Base-by-base conservation (phyloP, 441 rosid genomes). In the Mallotus japonicus region DNA sequence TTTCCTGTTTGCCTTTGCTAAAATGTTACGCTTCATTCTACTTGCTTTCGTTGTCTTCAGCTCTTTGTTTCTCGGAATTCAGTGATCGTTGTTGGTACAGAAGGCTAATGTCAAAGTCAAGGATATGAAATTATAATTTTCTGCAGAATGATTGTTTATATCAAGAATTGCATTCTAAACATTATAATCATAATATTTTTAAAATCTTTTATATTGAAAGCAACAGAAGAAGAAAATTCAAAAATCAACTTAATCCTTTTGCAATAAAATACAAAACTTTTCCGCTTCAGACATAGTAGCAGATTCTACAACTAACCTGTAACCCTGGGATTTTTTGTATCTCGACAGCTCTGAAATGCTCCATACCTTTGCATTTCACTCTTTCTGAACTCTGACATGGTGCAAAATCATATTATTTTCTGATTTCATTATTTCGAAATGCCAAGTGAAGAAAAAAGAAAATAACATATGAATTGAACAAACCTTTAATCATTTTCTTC, bases 21-120 rank as follows among this genome's bases (percentile, higher is more conserved):
- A 75, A 58, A 73, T 80, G 86, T 75, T 84, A 81, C 60, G 78
- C 74, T 80, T 90, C 98, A 63, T 79, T 84, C 55, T 75, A 86
- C 74, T 88, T 96, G 76, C 71, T 84, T 73, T 83, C 90, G n/a
- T 85, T 80, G 47, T 85, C 92, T 69, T 88, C 83, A 22, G 90
- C 98, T 73, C 88, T 84, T 78, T 83, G 81, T 84, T 87, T 88
- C 83, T 93, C 98, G 8, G 87, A 85, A 34, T 89, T 86, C 78
- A 93, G 70, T 70, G 85, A 78, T 59, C 75, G 77, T 98, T 96
- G 81, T 42, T 6, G 65, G 59, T 56, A 49, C 59, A 71, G 37
- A 65, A 78, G 50, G 8, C 49, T 62, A 56, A 54, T 16, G 12
- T 72, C 59, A 78, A 73, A 70, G 50, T 37, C 60, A 69, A 56